These are phyloP conservation scores for Sugiyamaella smithiae DNA, from an alignment of 805 yeast genomes.

Conservation along the genomic window DNA sequence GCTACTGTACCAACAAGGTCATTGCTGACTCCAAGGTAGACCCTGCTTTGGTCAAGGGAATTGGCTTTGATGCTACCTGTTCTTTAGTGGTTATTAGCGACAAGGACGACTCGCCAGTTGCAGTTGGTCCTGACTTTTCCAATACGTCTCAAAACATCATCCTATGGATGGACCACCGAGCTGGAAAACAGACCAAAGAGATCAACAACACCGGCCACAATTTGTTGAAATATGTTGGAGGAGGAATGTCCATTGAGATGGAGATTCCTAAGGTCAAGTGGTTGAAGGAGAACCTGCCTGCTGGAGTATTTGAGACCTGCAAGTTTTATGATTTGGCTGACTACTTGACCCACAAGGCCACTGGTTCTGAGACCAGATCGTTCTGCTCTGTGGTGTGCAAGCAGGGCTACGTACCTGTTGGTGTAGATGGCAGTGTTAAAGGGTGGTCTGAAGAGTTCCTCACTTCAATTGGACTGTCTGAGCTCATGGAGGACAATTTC, in stretches of 20 bases:
- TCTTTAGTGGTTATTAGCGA: slow-evolving; percentile 81
- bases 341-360: slow-evolving; percentile 85
- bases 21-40: slow-evolving; percentile 73
- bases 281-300: slow-evolving; percentile 83
- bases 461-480: slow-evolving; percentile 63
- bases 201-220: slow-evolving; percentile 80
- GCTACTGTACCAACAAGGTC: slow-evolving; percentile 75
- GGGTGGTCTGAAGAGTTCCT: slow-evolving; percentile 92
- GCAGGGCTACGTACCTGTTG: slow-evolving; percentile 90
- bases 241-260: slow-evolving; percentile 97
- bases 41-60: slow-evolving; percentile 67
- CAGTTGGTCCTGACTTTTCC: slow-evolving; percentile 87
- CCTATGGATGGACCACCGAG: slow-evolving; percentile 98
- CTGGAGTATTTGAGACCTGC: slow-evolving; percentile 51
- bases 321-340: slow-evolving; percentile 93
- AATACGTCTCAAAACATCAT: slow-evolving; percentile 77
- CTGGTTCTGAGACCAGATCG: slow-evolving; percentile 82
- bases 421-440: slow-evolving; percentile 77
- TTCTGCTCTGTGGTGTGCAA: slow-evolving; percentile 91
- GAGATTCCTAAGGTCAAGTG: slow-evolving; percentile 96
- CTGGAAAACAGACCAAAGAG: slow-evolving; percentile 70
- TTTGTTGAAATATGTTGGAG: slow-evolving; percentile 89
- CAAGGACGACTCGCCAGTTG: slow-evolving; percentile 63
- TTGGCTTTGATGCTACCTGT: slow-evolving; percentile 97
- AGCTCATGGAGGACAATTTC: slow-evolving; percentile 73